A percentile compares a stretch with the other conserved stretches of the same genome.
phyloP scores from a whole-genome alignment of 495 filamentous ascomycete species.

The Filosporella fistucella region DNA sequence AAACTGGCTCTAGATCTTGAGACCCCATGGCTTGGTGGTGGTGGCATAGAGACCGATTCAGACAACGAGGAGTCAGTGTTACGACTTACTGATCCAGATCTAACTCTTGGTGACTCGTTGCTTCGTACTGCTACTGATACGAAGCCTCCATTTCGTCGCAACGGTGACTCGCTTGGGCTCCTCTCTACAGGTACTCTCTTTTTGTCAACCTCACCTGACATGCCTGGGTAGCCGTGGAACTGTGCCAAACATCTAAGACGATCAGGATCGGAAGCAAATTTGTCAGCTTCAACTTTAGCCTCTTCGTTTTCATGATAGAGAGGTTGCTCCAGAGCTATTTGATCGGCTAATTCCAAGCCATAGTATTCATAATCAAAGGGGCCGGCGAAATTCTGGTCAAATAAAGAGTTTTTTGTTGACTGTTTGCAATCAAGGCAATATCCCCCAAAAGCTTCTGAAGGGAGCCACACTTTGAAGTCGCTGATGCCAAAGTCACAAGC shows the following conservation, averaged over 20 bases:
- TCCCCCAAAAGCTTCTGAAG: background rate
- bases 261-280: background rate
- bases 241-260: background rate
- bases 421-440: slow-evolving; percentile 9
- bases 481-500: slow-evolving; percentile 11
- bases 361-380: background rate
- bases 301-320: background rate
- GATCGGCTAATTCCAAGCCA: background rate
- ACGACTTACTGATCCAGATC: background rate
- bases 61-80: too few species aligned
- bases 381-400: background rate
- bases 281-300: background rate
- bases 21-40: too few species aligned
- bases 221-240: background rate
- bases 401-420: background rate
- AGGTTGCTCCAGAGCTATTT: background rate
- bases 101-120: background rate
- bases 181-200: background rate
- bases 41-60: too few species aligned
- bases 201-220: too few species aligned
- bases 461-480: slow-evolving; percentile 3
- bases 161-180: background rate
- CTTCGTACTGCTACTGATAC: background rate
- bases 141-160: background rate
- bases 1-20: too few species aligned